Evolutionary conservation across 2,329 filamentous ascomycete species (phyloP), one percentile per base, ranked within the genome.

Genomic region (Thelonectria rubi): DNA sequence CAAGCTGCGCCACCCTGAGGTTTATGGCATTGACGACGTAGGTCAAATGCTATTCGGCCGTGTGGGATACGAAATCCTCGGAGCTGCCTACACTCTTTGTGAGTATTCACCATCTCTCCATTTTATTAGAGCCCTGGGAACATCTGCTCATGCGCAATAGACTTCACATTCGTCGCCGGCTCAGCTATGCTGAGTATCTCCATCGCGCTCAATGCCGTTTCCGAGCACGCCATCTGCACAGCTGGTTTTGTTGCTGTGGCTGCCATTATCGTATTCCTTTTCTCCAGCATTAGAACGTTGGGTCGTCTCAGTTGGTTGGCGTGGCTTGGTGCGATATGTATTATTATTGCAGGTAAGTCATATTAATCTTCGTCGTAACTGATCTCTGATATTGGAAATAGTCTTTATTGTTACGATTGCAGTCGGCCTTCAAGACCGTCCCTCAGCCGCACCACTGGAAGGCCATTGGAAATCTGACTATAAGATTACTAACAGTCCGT

Each of bases 11-110:
- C 83, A 85, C 65, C 78, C 76, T 2, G 76, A 81, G 40, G 80
- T 85, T 1, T 85, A 85, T 65, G 78, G 80, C 39, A 82, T 86
- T 58, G 82, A 84, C 55, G 83, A 85, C 65, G 82, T 79, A 1
- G 83, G 82, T 18, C 64, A 64, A 3, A 72, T 83, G 42, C 74
- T 85, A 9, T 81, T 83, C 63, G 82, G 83, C 17, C 76, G 73
- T 3, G 54, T 77, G 3, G 81, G 82, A 0, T 76, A 78, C 3
- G 79, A 80, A 53, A 47, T 81, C 24, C 74, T 84, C 37, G 77
- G 72, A 3, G 63, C 65, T 42, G 64, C 67, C 4, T 74, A 77
- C 59, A 66, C 70, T 67, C 55, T 82, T 55, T 74, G 77, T 79
- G 42, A 55, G 57, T 42, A 30, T 5, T 11, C 3, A 5, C 3